phyloP scores from a whole-genome alignment of 805 yeast species.

The Kockiozyma suomiensis region DNA sequence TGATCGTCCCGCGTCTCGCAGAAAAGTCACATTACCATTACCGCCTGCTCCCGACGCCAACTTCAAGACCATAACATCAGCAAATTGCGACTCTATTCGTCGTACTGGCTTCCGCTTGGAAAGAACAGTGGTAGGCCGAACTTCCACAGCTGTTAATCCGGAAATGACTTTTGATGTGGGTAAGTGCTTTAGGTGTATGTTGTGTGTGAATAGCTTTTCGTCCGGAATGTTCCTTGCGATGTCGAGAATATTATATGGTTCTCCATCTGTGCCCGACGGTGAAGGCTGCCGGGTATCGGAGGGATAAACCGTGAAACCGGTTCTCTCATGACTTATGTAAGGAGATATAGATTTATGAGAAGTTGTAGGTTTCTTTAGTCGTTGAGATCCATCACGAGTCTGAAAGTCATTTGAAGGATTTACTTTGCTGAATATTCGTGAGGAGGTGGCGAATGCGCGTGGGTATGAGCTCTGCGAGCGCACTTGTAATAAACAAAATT shows the following conservation, averaged over 20 bases:
- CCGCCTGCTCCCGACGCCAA: conserved; percentile 85
- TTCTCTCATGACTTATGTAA: neutral
- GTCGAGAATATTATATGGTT: neutral
- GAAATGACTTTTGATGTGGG: neutral
- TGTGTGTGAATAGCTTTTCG: conserved; percentile 8
- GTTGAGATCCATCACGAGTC: neutral
- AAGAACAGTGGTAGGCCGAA: neutral
- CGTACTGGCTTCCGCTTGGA: neutral
- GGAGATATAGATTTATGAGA: neutral
- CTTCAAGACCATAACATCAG: conserved; percentile 69
- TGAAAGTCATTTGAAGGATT: too few relatives aligned
- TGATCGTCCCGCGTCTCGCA: conserved; percentile 80
- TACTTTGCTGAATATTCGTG: neutral
- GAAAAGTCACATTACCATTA: conserved; percentile 80
- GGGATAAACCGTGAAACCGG: neutral
- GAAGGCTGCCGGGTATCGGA: neutral
- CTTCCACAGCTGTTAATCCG: neutral
- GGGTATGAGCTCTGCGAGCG: neutral
- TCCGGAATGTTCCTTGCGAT: neutral
- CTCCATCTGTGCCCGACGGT: neutral
- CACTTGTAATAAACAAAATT: too few relatives aligned
- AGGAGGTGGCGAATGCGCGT: neutral
- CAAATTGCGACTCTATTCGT: conserved; percentile 43
- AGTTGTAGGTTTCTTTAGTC: neutral
- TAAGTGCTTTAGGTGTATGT: neutral